These are phyloP conservation scores for Aspergillus sp. DNA, from an alignment of 2,329 filamentous ascomycete genomes.

Conservation along the genomic window DNA sequence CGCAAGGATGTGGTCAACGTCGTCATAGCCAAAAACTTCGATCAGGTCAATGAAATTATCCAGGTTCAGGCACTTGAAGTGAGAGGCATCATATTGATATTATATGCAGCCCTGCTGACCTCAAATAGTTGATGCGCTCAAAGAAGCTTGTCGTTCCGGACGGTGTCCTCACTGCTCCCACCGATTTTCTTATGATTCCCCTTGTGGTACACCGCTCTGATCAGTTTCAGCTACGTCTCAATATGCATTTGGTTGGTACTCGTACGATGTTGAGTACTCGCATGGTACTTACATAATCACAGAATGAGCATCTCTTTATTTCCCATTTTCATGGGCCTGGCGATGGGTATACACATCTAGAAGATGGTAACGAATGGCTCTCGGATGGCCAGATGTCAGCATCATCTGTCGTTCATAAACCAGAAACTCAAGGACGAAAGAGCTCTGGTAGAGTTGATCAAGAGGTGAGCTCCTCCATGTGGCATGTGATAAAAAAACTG, in stretches of 20 bases:
- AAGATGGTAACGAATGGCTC: slow-evolving; percentile 50
- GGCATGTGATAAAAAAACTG: not conserved
- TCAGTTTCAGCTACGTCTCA: slow-evolving; percentile 27
- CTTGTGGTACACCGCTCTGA: slow-evolving; percentile 48
- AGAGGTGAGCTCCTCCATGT: slow-evolving; percentile 12
- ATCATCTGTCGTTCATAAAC: slow-evolving; percentile 33
- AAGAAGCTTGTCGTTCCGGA: slow-evolving; percentile 72
- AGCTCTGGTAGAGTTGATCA: slow-evolving; percentile 15
- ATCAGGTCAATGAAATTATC: slow-evolving; percentile 66
- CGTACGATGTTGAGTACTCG: too few species aligned
- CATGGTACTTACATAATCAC: slow-evolving; percentile 1
- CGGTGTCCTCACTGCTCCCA: slow-evolving; percentile 68
- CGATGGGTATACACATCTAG: slow-evolving; percentile 70
- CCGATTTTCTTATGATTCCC: slow-evolving; percentile 74
- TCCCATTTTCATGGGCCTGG: slow-evolving; percentile 74
- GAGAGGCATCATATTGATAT: slow-evolving; percentile 1
- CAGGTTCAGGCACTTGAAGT: slow-evolving; percentile 74
- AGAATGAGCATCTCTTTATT: slow-evolving; percentile 80
- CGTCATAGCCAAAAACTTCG: slow-evolving; percentile 74
- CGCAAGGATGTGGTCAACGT: slow-evolving; percentile 66
- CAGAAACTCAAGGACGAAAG: slow-evolving; percentile 13
- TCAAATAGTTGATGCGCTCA: slow-evolving; percentile 68
- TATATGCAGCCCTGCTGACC: slow-evolving; percentile 4
- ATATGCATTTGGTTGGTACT: slow-evolving; percentile 36
- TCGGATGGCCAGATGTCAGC: slow-evolving; percentile 30